Conservation (phyloP, 2,329 filamentous ascomycete species). For the Chrysoporthe puriensis region DNA sequence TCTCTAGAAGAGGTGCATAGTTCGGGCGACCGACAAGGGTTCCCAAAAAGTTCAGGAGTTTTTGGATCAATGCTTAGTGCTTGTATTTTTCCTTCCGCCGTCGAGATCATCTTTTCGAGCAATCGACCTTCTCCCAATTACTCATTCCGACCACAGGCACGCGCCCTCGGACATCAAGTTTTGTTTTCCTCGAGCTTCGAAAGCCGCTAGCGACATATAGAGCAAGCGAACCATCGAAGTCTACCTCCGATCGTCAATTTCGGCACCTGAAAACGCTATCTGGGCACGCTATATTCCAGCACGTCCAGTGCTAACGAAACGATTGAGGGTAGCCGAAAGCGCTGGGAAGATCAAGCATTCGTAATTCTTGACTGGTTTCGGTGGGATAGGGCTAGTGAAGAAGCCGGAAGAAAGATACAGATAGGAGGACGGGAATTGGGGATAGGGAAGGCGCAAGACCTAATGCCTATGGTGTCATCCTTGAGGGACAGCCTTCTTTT, state of each 20-base stretch:
- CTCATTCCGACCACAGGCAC: too few relatives aligned
- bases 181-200: not conserved
- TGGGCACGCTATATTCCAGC: too few relatives aligned
- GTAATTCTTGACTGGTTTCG: not conserved
- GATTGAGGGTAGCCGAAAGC: too few relatives aligned
- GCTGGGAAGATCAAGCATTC: not conserved
- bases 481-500: not conserved
- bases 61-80: not conserved
- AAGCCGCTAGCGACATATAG: not conserved
- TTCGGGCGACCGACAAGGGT: slow-evolving; percentile 29
- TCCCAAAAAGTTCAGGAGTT: slow-evolving; percentile 21
- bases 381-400: not conserved
- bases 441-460: not conserved
- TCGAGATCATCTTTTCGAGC: slow-evolving; percentile 16
- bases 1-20: slow-evolving; percentile 28
- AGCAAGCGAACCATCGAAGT: not conserved
- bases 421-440: not conserved
- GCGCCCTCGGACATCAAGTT: not conserved
- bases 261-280: not conserved
- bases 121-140: slow-evolving; percentile 2
- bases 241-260: not conserved
- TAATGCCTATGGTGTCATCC: not conserved
- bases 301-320: too few relatives aligned
- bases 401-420: not conserved
- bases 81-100: not conserved